Evolutionary conservation across 1,284 basidiomycete species (phyloP).

Genomic region (Jaminaea rosea): DNA sequence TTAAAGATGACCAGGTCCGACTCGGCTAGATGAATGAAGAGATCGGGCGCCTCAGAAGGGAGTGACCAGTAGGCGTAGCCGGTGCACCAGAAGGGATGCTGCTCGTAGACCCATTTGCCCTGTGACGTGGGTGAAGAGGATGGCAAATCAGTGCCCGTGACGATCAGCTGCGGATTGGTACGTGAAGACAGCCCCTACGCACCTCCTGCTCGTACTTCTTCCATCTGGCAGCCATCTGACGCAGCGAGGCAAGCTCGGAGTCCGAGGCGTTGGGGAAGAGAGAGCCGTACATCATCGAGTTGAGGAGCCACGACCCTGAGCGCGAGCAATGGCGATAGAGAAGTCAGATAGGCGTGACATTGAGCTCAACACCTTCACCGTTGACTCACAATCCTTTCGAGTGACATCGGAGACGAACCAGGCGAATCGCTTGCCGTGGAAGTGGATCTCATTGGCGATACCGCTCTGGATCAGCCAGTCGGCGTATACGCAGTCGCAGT

Average conservation of each 20-base stretch:
- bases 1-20: constrained; percentile 94
- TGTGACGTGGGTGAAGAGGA: no score
- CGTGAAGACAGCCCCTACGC: constrained; percentile 67
- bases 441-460: constrained; percentile 71
- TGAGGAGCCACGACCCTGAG: constrained; percentile 70
- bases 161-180: no score
- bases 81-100: constrained; percentile 60
- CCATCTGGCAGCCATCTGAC: constrained; percentile 76
- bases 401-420: constrained; percentile 73
- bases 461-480: constrained; percentile 87
- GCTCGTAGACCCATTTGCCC: constrained; percentile 88
- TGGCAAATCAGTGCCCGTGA: no score
- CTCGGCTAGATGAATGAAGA: constrained; percentile 82
- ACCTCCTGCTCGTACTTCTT: constrained; percentile 84
- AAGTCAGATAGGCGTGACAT: no score
- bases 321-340: no score
- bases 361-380: no score
- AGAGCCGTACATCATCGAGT: constrained; percentile 47
- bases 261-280: constrained; percentile 70
- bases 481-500: constrained; percentile 84
- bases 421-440: constrained; percentile 64
- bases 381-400: constrained; percentile 88
- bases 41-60: constrained; percentile 61
- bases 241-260: constrained; percentile 70
- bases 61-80: constrained; percentile 64